Base-by-base conservation (phyloP, 2,329 filamentous ascomycete species). In the Neonectria ditissima region DNA sequence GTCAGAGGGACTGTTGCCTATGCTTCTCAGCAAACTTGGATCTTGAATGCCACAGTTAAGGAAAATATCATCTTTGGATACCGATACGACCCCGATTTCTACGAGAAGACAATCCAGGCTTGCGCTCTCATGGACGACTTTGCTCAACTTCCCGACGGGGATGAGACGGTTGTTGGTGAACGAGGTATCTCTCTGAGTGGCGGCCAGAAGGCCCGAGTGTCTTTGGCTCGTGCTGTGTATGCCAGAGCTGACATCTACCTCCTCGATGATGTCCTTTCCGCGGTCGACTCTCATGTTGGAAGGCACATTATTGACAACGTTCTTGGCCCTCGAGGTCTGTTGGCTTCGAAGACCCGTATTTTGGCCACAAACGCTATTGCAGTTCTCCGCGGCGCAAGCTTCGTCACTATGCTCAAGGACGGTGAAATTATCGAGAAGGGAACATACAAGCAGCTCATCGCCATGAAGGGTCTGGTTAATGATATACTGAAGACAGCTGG, bases 31-130 rank as follows among this genome's bases (percentile, higher is more conserved):
- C 90, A 92, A 73, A 84, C 94, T 20, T 99, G 97, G 96, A 92
- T 99, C 55, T 95, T 98, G 90, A 99, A 99, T 76, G 96, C 96
- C 9, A 97, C 92, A 30, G 94, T 99, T 60, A 93, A 94, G 73
- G 96, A 99, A 76, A 99, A 99, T 76, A 97, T 99, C 71, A 85
- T 97, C 5, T 99, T 99, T 75, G 96, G 96, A 2, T 94, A 99
- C 80, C 90, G 93, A 50, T 97, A 92, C 84, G 95, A 99, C 78
- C 90, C 94, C 5, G 87, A 91, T 30, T 99, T 99, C 79, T 99
- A 99, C 80, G 93, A 98, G 59, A 90, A 92, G 74, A 97, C 95
- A 0, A 85, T 99, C 54, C 90, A 93, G 76, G 95, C 96, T 43
- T 99, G 97, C 77, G 96, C 96, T 48, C 84, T 99, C 34, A 76